Conservation (phyloP, 441 rosid species). For the Croton setiger region DNA sequence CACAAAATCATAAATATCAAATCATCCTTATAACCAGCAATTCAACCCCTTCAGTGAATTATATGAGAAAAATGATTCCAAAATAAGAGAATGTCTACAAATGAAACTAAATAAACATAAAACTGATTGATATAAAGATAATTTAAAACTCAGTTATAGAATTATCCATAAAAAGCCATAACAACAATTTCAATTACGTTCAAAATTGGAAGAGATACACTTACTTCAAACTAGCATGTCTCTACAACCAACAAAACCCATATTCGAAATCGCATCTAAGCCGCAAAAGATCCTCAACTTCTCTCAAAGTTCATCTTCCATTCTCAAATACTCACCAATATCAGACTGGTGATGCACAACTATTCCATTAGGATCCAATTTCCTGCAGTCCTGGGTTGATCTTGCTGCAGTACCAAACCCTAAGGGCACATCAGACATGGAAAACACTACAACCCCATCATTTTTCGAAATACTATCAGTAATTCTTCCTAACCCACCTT, state of each 20-base stretch:
- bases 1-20: too few relatives aligned
- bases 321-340: slow-evolving; percentile 89
- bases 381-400: slow-evolving; percentile 87
- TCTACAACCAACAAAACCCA: slow-evolving; percentile 9
- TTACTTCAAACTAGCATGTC: slow-evolving; percentile 1
- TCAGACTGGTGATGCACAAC: slow-evolving; percentile 86
- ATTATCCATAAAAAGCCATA: neutral
- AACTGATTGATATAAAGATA: too few relatives aligned
- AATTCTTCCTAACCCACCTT: slow-evolving; percentile 91
- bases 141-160: neutral
- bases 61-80: too few relatives aligned
- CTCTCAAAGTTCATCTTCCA: slow-evolving; percentile 78
- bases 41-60: too few relatives aligned
- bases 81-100: too few relatives aligned
- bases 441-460: slow-evolving; percentile 89
- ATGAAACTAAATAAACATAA: too few relatives aligned
- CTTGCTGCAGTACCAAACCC: slow-evolving; percentile 86
- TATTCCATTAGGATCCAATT: slow-evolving; percentile 81
- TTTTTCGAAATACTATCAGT: slow-evolving; percentile 67
- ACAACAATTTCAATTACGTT: slow-evolving; percentile 7
- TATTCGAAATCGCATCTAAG: neutral
- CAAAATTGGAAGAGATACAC: neutral
- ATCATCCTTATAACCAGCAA: too few relatives aligned
- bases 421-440: slow-evolving; percentile 84
- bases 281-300: neutral